Evolutionary conservation across 495 filamentous ascomycete species (phyloP).

Genomic region (Aspergillus bertholletiae): DNA sequence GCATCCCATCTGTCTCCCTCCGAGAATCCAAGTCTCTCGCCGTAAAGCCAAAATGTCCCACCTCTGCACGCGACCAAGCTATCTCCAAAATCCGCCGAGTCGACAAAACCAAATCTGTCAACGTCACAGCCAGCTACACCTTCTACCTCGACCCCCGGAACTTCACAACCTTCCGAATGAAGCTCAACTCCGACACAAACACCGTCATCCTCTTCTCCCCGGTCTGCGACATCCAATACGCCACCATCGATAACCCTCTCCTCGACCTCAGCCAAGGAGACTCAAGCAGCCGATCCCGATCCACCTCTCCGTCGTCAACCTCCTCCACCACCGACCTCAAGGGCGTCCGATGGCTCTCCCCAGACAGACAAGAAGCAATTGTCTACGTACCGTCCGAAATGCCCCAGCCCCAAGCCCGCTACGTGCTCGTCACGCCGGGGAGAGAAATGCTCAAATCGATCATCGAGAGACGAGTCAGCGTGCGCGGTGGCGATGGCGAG

Average conservation of each 20-base stretch:
- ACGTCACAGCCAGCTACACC: constrained; percentile 23
- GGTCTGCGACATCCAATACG: constrained; percentile 26
- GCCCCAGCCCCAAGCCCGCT: constrained; percentile 10
- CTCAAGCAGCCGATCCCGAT: constrained; percentile 3
- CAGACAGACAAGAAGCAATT: constrained; percentile 22
- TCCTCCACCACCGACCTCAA: neutral
- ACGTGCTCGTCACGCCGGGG: constrained; percentile 28
- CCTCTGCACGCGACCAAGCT: constrained; percentile 21
- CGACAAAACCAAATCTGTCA: constrained; percentile 12
- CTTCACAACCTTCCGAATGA: constrained; percentile 33
- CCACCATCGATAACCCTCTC: constrained; percentile 10
- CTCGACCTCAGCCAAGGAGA: neutral
- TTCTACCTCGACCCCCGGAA: constrained; percentile 32
- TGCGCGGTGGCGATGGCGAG: constrained; percentile 19
- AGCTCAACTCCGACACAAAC: constrained; percentile 23
- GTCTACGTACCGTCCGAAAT: constrained; percentile 12
- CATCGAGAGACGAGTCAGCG: constrained; percentile 21
- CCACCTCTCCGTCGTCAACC: constrained; percentile 9
- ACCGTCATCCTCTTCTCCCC: constrained; percentile 28
- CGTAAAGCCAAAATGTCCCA: constrained; percentile 24
- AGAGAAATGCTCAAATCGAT: constrained; percentile 25
- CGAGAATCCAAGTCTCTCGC: constrained; percentile 30
- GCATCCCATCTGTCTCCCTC: constrained; percentile 28
- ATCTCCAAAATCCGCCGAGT: constrained; percentile 19
- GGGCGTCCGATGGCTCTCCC: constrained; percentile 22